Base-by-base conservation (phyloP, 129 eudicot species). In the Calendula officinalis region DNA sequence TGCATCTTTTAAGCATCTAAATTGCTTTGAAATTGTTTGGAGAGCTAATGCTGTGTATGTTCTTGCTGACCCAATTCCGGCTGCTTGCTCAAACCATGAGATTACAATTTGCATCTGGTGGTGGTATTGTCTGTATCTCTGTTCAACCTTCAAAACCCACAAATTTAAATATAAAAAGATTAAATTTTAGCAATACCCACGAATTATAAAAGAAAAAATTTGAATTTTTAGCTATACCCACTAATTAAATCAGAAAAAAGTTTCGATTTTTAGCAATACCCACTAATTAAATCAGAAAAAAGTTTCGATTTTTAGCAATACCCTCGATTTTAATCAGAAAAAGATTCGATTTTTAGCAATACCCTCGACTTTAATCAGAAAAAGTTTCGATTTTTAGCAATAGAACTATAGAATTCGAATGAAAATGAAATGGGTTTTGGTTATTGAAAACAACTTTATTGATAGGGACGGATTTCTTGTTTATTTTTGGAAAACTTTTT, bases 1-100 rank as follows among this genome's bases (percentile, higher is more conserved):
- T 10, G 96, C 85, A 17, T 84, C 96, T 70, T 83, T 91, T 4
- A 91, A 77, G 66, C 96, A 78, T 51, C 98, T 64, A 55, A 91
- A 91, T 51, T 91, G 98, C 86, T 91, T 91, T 3, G 98, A 91
- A 59, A 91, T 91, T 3, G 98, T 87, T 53, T 84, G 85, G 5
- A 91, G 71, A 4, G 98, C 98, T 37, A 91, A 74, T 13, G 96
- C 90, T 4, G 98, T 91, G 78, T 91, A 91, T 14, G 96, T 73
- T 68, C 74, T 87, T 0, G 96, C 96, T 4, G 98, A 87, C 34
- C 90, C 91, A 0, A 82, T 44, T 35, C 98, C 98, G 0, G 96
- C 95, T 13, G 82, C 84, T 77, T 86, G 92, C 69, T 90, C 97
- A 38, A 90, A 90, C 85, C 95, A 84, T 7, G 86, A 78, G 2